Conservation (phyloP, 2,329 filamentous ascomycete genomes). For the Pestalotiopsis sp. region DNA sequence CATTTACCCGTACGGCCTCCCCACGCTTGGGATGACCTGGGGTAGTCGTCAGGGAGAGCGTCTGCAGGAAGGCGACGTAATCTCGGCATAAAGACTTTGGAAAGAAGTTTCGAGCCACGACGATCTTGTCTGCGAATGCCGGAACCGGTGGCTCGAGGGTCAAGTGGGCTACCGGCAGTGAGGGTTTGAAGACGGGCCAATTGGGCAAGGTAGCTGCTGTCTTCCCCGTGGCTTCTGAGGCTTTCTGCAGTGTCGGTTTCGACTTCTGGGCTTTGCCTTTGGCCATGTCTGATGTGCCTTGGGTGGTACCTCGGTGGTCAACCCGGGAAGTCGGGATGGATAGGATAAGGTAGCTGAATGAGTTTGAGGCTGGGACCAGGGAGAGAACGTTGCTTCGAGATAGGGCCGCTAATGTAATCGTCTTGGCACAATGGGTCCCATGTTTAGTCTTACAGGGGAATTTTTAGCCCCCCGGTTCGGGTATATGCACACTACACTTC, state of each 20-base stretch:
- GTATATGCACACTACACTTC: too few species aligned
- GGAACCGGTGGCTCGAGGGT: constrained; percentile 55
- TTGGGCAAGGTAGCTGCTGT: constrained; percentile 39
- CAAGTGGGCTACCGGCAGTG: constrained; percentile 68
- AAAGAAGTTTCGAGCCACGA: constrained; percentile 75
- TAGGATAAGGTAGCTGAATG: neutral
- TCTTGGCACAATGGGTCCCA: neutral
- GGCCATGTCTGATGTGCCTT: neutral
- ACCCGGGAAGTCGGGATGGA: neutral
- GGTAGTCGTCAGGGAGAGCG: constrained; percentile 75
- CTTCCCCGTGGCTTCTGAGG: neutral
- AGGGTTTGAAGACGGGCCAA: constrained; percentile 74
- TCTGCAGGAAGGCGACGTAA: constrained; percentile 72
- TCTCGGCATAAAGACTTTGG: constrained; percentile 73
- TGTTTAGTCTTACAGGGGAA: neutral
- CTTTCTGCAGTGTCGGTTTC: neutral
- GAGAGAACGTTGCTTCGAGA: neutral
- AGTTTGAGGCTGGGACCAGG: neutral
- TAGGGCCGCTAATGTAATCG: neutral
- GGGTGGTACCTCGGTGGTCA: neutral
- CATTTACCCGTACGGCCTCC: constrained; percentile 84
- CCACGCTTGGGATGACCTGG: constrained; percentile 78
- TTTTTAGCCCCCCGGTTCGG: too few species aligned
- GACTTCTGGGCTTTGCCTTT: constrained; percentile 1
- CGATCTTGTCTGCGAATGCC: constrained; percentile 59